These are phyloP conservation scores for Amanita jacksonii DNA, from an alignment of 768 basidiomycete species.

Conservation along the genomic window DNA sequence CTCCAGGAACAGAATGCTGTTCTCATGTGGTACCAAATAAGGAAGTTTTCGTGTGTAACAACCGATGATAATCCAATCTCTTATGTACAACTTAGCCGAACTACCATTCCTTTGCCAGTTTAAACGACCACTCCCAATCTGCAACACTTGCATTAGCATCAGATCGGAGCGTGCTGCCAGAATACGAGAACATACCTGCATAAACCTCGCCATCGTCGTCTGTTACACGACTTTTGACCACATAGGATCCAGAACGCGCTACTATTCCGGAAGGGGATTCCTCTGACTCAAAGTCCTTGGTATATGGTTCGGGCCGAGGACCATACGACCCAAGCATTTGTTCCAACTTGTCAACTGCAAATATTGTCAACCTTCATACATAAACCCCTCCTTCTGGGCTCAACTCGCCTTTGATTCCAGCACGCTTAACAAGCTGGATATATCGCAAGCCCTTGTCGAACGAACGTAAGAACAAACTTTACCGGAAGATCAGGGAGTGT, in stretches of 20 bases:
- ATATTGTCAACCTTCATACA: slow-evolving; percentile 2
- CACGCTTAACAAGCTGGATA: slow-evolving; percentile 80
- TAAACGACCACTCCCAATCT: slow-evolving; percentile 90
- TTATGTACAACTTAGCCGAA: slow-evolving; percentile 6
- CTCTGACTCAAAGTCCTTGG: slow-evolving; percentile 69
- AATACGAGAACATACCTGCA: slow-evolving; percentile 62
- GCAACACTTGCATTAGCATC: not conserved
- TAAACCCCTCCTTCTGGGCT: slow-evolving; percentile 3
- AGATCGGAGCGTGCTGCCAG: too few relatives aligned
- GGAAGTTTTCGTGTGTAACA: not conserved
- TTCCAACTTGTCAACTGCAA: slow-evolving; percentile 80
- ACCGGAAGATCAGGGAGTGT: not conserved
- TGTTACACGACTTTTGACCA: slow-evolving; percentile 70
- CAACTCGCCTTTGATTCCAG: slow-evolving; percentile 58
- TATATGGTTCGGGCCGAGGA: slow-evolving; percentile 56
- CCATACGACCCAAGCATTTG: slow-evolving; percentile 95
- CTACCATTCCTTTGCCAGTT: slow-evolving; percentile 87
- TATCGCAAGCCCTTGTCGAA: slow-evolving; percentile 63
- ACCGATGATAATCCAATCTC: not conserved
- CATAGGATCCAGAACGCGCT: slow-evolving; percentile 74
- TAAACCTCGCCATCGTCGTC: slow-evolving; percentile 84
- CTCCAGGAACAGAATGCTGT: not conserved
- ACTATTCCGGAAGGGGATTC: slow-evolving; percentile 70
- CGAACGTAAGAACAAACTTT: slow-evolving; percentile 1
- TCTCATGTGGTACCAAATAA: not conserved